Percentiles rank a stretch among this genome's conserved stretches.
Evolutionary conservation across 345 rosid species (phyloP).

Genomic region (Eucalyptus cloeziana): DNA sequence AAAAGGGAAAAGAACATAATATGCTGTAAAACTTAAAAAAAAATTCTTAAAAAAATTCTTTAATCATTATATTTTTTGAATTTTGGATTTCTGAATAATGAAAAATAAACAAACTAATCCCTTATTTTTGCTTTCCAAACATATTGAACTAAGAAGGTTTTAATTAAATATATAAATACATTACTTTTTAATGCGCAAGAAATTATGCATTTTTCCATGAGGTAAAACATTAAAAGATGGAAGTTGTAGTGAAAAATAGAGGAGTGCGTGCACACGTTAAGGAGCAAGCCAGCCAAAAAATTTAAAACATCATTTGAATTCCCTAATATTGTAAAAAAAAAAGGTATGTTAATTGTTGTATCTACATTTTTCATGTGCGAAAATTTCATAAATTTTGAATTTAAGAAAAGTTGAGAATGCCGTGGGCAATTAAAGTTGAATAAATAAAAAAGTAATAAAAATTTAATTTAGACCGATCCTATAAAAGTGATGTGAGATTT

Average conservation of each 20-base stretch:
- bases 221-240: not conserved
- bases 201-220: not conserved
- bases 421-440: not conserved
- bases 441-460: not conserved
- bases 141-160: not conserved
- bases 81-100: not conserved
- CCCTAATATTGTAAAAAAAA: not conserved
- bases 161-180: not conserved
- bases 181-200: not conserved
- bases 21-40: not conserved
- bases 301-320: no score
- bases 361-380: not conserved
- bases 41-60: no score
- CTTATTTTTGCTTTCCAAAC: not conserved
- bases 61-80: not conserved
- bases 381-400: no score
- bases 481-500: not conserved
- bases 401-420: not conserved
- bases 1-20: not conserved
- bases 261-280: not conserved
- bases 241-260: not conserved
- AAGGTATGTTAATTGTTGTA: not conserved
- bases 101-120: not conserved
- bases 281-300: not conserved
- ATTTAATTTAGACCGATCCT: not conserved